phyloP scores from a whole-genome alignment of 108 stramenopile species.

The Nannochloropsis salina region DNA sequence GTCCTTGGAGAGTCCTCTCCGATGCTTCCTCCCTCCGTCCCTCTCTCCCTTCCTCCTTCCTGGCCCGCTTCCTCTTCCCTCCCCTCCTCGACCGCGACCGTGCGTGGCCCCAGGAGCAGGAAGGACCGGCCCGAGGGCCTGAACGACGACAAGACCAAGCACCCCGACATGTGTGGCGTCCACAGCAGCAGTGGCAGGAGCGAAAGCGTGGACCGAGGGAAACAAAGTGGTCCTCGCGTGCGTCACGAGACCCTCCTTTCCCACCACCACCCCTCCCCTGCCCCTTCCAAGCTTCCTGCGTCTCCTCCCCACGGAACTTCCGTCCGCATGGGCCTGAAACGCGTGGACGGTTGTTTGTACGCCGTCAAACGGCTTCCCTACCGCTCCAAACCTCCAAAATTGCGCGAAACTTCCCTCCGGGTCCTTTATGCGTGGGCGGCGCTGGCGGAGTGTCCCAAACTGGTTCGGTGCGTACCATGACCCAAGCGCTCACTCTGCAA shows the following conservation, averaged over 20 bases:
- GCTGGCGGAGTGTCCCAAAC: neutral
- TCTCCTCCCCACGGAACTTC: neutral
- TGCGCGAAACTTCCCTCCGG: neutral
- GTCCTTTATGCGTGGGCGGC: neutral
- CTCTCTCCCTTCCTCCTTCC: neutral
- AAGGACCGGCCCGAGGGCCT: no score
- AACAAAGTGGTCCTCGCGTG: neutral
- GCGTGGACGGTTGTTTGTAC: neutral
- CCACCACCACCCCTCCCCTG: no score
- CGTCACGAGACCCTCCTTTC: no score
- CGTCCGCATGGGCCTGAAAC: neutral
- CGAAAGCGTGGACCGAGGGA: neutral
- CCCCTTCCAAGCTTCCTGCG: no score
- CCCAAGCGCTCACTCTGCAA: neutral
- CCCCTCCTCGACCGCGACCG: neutral
- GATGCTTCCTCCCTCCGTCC: neutral
- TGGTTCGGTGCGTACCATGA: neutral
- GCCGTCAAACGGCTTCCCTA: neutral
- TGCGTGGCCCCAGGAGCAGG: neutral
- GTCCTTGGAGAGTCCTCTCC: neutral
- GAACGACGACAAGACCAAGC: no score
- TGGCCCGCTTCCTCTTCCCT: neutral
- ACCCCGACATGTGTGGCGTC: neutral
- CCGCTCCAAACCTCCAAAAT: neutral
- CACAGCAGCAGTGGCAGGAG: neutral